Evolutionary conservation across 305 asterid species (phyloP).

Genomic region (Andrographis paniculata): DNA sequence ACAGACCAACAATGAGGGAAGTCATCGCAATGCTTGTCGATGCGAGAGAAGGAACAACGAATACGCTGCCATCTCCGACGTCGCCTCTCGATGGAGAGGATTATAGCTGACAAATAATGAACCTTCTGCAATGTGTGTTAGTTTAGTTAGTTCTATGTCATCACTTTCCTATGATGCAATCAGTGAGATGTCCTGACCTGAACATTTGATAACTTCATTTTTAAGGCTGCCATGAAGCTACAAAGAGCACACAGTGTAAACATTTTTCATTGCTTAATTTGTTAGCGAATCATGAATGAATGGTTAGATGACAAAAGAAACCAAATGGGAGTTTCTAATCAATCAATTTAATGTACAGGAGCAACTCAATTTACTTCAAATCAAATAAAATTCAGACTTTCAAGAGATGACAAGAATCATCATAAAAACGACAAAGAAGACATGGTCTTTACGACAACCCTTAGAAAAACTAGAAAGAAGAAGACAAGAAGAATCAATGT

Average conservation of each 20-base stretch:
- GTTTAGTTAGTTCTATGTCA: too few relatives aligned
- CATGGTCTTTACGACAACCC: not conserved
- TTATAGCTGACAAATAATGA: slow-evolving; percentile 30
- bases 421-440: slow-evolving; percentile 8
- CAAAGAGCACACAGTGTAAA: too few relatives aligned
- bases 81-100: slow-evolving; percentile 51
- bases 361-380: not conserved
- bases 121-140: too few relatives aligned
- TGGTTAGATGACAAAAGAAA: not conserved
- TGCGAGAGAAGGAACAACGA: slow-evolving; percentile 39
- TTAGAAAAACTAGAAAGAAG: not conserved
- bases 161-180: too few relatives aligned
- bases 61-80: slow-evolving; percentile 45
- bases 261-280: too few relatives aligned
- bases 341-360: not conserved
- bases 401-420: slow-evolving; percentile 1
- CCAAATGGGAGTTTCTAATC: not conserved
- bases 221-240: too few relatives aligned
- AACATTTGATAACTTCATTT: too few relatives aligned
- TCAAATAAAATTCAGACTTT: not conserved
- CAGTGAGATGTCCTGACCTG: too few relatives aligned
- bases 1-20: slow-evolving; percentile 84
- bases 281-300: too few relatives aligned
- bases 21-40: slow-evolving; percentile 71
- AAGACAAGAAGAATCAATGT: not conserved